Conservation (phyloP, 2,329 filamentous ascomycete genomes). For the Coniochaeta sp. region DNA sequence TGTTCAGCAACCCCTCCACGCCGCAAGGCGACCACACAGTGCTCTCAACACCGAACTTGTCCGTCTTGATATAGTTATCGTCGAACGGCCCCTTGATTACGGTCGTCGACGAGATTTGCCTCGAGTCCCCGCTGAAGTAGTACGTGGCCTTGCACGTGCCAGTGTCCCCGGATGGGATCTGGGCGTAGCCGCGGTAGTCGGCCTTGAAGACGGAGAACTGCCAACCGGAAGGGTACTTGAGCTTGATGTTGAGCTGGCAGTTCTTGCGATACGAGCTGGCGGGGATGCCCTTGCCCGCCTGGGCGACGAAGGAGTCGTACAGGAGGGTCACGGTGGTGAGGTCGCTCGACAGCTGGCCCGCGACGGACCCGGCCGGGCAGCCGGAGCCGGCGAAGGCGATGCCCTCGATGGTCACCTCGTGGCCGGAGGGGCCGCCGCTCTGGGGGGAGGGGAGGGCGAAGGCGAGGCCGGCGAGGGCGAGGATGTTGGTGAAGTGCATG, state of each 20-base stretch:
- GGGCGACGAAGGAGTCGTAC: constrained; percentile 43
- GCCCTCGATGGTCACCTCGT: constrained; percentile 18
- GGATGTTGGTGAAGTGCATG: background rate
- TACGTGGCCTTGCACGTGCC: constrained; percentile 45
- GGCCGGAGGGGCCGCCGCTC: constrained; percentile 12
- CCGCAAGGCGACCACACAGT: constrained; percentile 47
- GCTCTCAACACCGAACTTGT: constrained; percentile 35
- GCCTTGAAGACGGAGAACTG: constrained; percentile 45
- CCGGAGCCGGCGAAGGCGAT: constrained; percentile 20
- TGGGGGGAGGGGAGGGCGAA: background rate
- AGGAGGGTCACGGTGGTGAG: constrained; percentile 37
- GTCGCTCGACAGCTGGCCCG: constrained; percentile 17
- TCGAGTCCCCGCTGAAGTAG: constrained; percentile 41
- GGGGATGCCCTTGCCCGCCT: constrained; percentile 35
- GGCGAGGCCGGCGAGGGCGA: background rate
- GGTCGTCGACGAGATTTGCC: constrained; percentile 31
- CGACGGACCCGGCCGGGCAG: constrained; percentile 18
- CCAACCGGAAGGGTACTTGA: constrained; percentile 43
- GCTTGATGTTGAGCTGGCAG: constrained; percentile 45
- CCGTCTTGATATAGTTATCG: constrained; percentile 35
- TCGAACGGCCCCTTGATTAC: constrained; percentile 33
- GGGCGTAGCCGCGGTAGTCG: constrained; percentile 44
- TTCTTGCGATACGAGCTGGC: constrained; percentile 40
- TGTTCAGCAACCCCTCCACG: constrained; percentile 39
- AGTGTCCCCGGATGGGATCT: constrained; percentile 35